Conservation (phyloP, 352 stramenopile species). For the Peronospora tabacina region DNA sequence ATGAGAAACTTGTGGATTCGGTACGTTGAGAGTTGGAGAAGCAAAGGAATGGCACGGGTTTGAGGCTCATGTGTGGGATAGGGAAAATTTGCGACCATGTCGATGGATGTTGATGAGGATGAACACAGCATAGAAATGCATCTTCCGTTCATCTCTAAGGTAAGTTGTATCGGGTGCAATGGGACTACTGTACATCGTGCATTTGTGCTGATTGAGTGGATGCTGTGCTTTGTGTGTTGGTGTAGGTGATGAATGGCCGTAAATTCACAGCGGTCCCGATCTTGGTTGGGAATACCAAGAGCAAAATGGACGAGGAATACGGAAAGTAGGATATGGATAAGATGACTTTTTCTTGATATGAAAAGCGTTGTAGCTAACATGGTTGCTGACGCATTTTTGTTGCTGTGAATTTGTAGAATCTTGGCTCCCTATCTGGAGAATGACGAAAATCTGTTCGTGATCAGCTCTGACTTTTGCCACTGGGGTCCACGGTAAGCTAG, state of each 20-base stretch:
- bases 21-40: conserved; percentile 21
- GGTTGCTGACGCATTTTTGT: background rate
- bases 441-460: conserved; percentile 89
- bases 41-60: too few relatives aligned
- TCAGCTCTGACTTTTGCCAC: conserved; percentile 97
- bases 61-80: conserved; percentile 5
- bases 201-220: background rate
- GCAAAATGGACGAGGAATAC: conserved; percentile 74
- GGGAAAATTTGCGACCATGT: conserved; percentile 75
- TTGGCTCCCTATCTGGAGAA: conserved; percentile 90
- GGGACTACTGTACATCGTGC: background rate
- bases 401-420: conserved; percentile 41
- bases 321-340: conserved; percentile 44
- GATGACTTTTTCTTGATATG: background rate
- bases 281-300: conserved; percentile 92
- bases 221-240: background rate
- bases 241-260: conserved; percentile 56
- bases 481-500: conserved; percentile 77
- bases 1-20: conserved; percentile 80
- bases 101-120: conserved; percentile 87
- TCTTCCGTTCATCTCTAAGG: conserved; percentile 91
- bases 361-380: background rate
- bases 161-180: conserved; percentile 6
- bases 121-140: conserved; percentile 98
- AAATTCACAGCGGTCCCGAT: conserved; percentile 91